Conservation (phyloP, 768 basidiomycete genomes). For the Sarcomyxa edulis region DNA sequence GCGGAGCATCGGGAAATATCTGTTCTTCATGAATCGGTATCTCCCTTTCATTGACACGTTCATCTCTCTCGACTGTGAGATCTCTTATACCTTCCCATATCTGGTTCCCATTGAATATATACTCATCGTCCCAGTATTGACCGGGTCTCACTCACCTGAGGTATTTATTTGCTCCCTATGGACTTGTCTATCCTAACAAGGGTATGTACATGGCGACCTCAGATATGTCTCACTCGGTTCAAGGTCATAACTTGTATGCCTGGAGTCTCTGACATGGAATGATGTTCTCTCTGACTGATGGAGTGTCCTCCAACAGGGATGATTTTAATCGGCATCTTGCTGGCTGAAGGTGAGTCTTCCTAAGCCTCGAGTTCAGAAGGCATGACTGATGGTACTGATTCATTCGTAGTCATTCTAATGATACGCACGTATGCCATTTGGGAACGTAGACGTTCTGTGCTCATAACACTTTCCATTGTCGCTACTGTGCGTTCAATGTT, state of each 20-base stretch:
- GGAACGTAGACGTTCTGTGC: constrained; percentile 29
- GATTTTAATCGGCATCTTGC: constrained; percentile 28
- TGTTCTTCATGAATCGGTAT: constrained; percentile 25
- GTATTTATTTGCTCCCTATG: no score
- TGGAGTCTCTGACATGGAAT: no score
- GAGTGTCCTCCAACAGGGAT: constrained; percentile 22
- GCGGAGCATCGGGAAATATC: constrained; percentile 14
- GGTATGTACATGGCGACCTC: not conserved
- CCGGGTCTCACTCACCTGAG: not conserved
- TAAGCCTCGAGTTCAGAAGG: not conserved
- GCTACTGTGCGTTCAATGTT: constrained; percentile 13
- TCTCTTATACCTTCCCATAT: not conserved
- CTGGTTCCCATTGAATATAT: not conserved
- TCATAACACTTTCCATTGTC: constrained; percentile 23
- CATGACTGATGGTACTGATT: not conserved
- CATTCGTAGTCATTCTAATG: constrained; percentile 27
- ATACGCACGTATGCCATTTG: constrained; percentile 41
- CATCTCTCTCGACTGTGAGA: constrained; percentile 14
- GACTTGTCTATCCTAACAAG: not conserved
- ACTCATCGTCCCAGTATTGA: constrained; percentile 1
- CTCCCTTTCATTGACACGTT: constrained; percentile 25
- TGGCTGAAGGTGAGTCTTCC: constrained; percentile 27
- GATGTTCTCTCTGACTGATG: no score
- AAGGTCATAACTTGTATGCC: constrained; percentile 27
- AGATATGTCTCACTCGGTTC: constrained; percentile 21